Percentiles rank a stretch among this genome's conserved stretches.
These are phyloP conservation scores for Hagleromyces aurorensis DNA, from an alignment of 805 yeast species.

Conservation along the genomic window DNA sequence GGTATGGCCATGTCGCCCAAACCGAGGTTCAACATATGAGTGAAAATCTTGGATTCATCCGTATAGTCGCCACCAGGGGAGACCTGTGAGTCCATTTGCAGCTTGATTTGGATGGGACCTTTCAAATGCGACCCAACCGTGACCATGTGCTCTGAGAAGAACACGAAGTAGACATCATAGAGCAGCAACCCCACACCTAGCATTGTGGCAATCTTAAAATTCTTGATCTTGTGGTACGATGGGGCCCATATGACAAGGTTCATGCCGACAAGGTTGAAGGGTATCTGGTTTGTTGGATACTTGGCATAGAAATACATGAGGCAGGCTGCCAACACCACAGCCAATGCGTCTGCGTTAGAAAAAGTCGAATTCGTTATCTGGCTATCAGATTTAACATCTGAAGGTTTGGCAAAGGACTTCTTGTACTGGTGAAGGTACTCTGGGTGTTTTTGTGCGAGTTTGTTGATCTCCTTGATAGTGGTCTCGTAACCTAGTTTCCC, in stretches of 20 bases:
- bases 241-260: conserved; percentile 40
- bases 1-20: conserved; percentile 63
- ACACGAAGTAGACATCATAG: conserved; percentile 63
- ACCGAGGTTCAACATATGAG: too few species aligned
- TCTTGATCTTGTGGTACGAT: conserved; percentile 32
- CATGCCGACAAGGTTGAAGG: conserved; percentile 37
- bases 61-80: too few species aligned
- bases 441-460: conserved; percentile 5
- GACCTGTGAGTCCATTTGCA: too few species aligned
- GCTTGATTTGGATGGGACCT: conserved; percentile 35
- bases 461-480: conserved; percentile 15
- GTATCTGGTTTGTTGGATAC: conserved; percentile 38
- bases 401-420: conserved; percentile 15
- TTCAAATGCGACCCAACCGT: conserved; percentile 49
- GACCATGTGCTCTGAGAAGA: conserved; percentile 52
- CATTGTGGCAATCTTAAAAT: conserved; percentile 39
- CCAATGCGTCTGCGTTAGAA: conserved; percentile 28
- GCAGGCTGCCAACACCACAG: conserved; percentile 9
- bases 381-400: conserved; percentile 15
- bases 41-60: too few species aligned
- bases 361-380: conserved; percentile 34
- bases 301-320: conserved; percentile 19
- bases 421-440: conserved; percentile 3
- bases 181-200: conserved; percentile 44
- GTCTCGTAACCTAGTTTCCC: conserved; percentile 16